Percentiles rank a stretch among this genome's conserved stretches.
These are phyloP conservation scores for Phytophthora foliorum DNA, from an alignment of 352 stramenopile species.

Conservation along the genomic window DNA sequence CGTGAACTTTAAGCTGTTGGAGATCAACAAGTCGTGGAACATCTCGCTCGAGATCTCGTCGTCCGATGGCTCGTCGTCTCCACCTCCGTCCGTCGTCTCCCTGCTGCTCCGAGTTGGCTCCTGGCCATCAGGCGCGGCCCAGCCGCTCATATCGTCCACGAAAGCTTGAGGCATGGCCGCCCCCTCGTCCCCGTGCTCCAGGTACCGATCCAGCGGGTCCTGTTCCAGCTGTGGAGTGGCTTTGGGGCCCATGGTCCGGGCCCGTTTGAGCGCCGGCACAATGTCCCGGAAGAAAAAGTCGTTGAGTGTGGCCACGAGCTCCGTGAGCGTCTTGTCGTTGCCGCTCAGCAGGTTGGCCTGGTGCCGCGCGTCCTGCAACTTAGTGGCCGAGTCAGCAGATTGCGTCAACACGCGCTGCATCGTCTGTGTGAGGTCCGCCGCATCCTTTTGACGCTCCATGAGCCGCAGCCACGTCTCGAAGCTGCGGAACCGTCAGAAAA, in stretches of 20 bases:
- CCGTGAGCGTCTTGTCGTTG: slow-evolving; percentile 33
- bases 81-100: background rate
- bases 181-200: slow-evolving; percentile 34
- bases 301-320: slow-evolving; percentile 32
- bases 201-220: slow-evolving; percentile 46
- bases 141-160: slow-evolving; percentile 49
- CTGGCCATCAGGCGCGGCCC: slow-evolving; percentile 25
- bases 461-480: slow-evolving; percentile 48
- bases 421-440: slow-evolving; percentile 13
- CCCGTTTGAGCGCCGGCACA: slow-evolving; percentile 32
- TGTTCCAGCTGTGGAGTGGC: background rate
- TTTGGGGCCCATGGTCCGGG: slow-evolving; percentile 2
- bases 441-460: slow-evolving; percentile 41
- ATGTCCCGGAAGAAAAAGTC: slow-evolving; percentile 43
- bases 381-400: background rate
- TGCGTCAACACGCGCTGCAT: slow-evolving; percentile 25
- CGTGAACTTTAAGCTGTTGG: slow-evolving; percentile 29
- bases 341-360: slow-evolving; percentile 26
- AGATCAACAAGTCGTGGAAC: slow-evolving; percentile 33
- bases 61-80: slow-evolving; percentile 17
- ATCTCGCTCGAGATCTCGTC: slow-evolving; percentile 16
- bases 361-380: slow-evolving; percentile 14
- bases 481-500: slow-evolving; percentile 19
- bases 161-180: slow-evolving; percentile 37
- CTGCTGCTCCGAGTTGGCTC: slow-evolving; percentile 17